Base-by-base conservation (phyloP, 2,329 filamentous ascomycete genomes). In the Xylariaceae sp. region DNA sequence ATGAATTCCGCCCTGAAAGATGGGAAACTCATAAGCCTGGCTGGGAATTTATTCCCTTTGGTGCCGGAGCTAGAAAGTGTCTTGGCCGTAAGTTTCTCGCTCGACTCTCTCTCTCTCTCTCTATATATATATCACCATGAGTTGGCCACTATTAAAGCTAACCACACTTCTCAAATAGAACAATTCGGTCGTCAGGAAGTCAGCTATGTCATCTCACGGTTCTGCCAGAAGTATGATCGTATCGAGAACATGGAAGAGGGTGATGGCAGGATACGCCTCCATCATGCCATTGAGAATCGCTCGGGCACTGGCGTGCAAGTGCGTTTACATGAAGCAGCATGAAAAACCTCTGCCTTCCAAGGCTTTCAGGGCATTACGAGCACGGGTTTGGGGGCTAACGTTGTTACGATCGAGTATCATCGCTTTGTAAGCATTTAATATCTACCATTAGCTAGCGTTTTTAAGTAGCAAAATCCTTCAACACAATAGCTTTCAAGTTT, bases 251-350 rank as follows among this genome's bases (percentile, higher is more conserved):
- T 69, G 45, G 69, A 72, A 20, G 61, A 59, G 27, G 64, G 67
- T 37, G 61, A 65, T 36, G 56, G 56, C 18, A 58, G 61, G 11
- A 58, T 66, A 30, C 58, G 57, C 8, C 43, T 66, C 23, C 64
- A 66, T 43, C 64, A 66, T 35, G 64, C 64, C 10, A 65, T 66
- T 50, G 59, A 70, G 16, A 58, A 67, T 20, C 55, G 63, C 18
- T 68, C 62, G n/a, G 70, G 63, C 26, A 69, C 66, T 24, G 70
- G 69, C 5, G 70, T 72, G 1, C 66, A 70, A 44, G 66, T 73
- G 23, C 64, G 62, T 37, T 36, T 67, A 21, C 69, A 70, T 50
- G 67, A 64, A 42, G 65, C 65, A 13, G 56, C 55, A 30, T 29
- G 47, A 15, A 33, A 49, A 44, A 37, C 8, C 20, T 10, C 11